Percentiles rank a stretch among this genome's conserved stretches.
These are phyloP conservation scores for Colletotrichum viniferum DNA, from an alignment of 2,329 filamentous ascomycete genomes.

Conservation along the genomic window DNA sequence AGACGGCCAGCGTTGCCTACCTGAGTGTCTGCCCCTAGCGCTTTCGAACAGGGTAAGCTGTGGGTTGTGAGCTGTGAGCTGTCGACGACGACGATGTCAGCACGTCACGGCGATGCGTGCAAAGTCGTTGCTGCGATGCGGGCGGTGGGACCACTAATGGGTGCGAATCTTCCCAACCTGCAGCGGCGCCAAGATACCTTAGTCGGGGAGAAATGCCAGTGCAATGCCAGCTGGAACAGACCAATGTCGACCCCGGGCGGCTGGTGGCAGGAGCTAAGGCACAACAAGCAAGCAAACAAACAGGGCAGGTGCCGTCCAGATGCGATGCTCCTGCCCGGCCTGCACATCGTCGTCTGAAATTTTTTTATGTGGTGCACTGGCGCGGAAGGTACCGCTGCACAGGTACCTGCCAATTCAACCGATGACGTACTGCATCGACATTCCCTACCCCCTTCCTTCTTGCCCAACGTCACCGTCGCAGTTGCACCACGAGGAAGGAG, in stretches of 20 bases:
- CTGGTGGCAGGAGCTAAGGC: background rate
- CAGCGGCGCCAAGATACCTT: background rate
- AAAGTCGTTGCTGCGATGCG: background rate
- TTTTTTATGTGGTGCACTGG: background rate
- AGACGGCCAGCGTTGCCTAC: background rate
- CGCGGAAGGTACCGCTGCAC: background rate
- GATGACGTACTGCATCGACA: conserved; percentile 17
- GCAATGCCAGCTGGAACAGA: conserved; percentile 1
- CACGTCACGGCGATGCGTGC: background rate
- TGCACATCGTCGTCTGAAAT: background rate
- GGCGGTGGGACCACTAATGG: background rate
- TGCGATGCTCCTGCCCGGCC: background rate
- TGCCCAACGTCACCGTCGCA: conserved; percentile 15
- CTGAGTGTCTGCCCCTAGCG: background rate
- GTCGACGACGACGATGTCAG: background rate
- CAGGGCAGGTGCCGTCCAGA: background rate
- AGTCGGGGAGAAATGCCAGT: background rate
- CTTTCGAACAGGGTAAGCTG: background rate
- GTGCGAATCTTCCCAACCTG: background rate
- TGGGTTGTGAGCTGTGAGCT: background rate
- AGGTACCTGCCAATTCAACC: background rate
- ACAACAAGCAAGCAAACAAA: background rate
- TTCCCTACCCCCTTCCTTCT: conserved; percentile 13
- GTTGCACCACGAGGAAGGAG: background rate
- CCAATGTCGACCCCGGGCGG: background rate